Evolutionary conservation across 2,329 filamentous ascomycete species (phyloP).

Genomic region (Cladophialophora yegresii): DNA sequence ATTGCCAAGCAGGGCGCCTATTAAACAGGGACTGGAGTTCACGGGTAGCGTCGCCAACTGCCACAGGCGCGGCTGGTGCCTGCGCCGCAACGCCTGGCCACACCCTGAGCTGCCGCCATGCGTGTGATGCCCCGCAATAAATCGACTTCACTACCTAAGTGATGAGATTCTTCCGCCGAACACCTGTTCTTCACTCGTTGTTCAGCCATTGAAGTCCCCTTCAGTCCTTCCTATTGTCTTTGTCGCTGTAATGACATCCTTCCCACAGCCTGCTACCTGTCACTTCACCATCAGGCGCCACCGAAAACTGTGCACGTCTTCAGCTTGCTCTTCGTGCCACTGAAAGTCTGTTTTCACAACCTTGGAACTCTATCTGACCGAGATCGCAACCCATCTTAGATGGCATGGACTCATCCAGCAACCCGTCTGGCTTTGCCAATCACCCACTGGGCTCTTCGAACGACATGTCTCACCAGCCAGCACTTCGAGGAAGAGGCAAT

Average conservation of each 20-base stretch:
- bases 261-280: neutral
- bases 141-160: neutral
- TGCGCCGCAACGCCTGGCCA: neutral
- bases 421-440: conserved; percentile 14
- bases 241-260: neutral
- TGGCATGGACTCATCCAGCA: conserved; percentile 11
- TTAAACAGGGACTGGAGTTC: neutral
- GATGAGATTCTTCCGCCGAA: neutral
- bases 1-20: conserved; percentile 1
- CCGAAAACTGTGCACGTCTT: neutral
- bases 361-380: neutral
- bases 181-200: neutral
- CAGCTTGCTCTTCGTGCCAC: neutral
- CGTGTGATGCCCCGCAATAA: neutral
- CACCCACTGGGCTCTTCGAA: conserved; percentile 20
- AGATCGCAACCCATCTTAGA: neutral
- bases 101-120: neutral
- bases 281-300: neutral
- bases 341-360: neutral
- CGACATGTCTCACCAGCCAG: conserved; percentile 11
- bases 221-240: neutral
- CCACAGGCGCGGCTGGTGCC: neutral
- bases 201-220: neutral
- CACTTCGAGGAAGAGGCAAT: conserved; percentile 13
- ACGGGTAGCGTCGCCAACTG: neutral